Conservation (phyloP, 2,329 filamentous ascomycete genomes). For the Penicillium polonicum region DNA sequence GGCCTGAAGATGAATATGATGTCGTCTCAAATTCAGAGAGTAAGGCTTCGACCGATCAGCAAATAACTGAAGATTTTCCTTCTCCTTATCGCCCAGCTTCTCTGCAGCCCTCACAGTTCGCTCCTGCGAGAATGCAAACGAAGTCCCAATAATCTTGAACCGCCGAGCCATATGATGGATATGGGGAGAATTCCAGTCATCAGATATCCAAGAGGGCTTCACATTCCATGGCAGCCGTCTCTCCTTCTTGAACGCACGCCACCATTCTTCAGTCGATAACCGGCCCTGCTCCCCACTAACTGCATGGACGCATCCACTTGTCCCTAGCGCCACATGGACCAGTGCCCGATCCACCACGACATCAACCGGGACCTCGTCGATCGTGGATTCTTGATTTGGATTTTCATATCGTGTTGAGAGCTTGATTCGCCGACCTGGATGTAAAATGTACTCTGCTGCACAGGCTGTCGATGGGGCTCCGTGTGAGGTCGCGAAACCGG, state of each 20-base stretch:
- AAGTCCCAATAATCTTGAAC: conserved; percentile 27
- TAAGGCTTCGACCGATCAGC: conserved; percentile 23
- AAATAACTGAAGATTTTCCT: conserved; percentile 14
- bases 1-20: conserved; percentile 21
- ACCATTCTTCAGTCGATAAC: conserved; percentile 21
- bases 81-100: conserved; percentile 7
- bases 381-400: conserved; percentile 19
- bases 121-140: conserved; percentile 20
- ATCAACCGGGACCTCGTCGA: conserved; percentile 28
- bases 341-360: conserved; percentile 25
- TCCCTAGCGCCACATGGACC: conserved; percentile 17
- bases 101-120: conserved; percentile 14
- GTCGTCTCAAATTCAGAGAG: conserved; percentile 15
- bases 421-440: conserved; percentile 18
- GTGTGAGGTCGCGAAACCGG: conserved; percentile 19
- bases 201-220: conserved; percentile 17
- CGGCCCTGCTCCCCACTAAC: conserved; percentile 23
- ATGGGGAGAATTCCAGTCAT: conserved; percentile 22
- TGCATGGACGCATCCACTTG: conserved; percentile 22
- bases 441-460: conserved; percentile 21
- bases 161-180: conserved; percentile 18
- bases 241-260: conserved; percentile 22
- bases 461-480: conserved; percentile 20
- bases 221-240: conserved; percentile 21
- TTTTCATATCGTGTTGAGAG: conserved; percentile 19